Conservation (phyloP, 2,329 filamentous ascomycete species). For the Ceratocystiopsis sp. region DNA sequence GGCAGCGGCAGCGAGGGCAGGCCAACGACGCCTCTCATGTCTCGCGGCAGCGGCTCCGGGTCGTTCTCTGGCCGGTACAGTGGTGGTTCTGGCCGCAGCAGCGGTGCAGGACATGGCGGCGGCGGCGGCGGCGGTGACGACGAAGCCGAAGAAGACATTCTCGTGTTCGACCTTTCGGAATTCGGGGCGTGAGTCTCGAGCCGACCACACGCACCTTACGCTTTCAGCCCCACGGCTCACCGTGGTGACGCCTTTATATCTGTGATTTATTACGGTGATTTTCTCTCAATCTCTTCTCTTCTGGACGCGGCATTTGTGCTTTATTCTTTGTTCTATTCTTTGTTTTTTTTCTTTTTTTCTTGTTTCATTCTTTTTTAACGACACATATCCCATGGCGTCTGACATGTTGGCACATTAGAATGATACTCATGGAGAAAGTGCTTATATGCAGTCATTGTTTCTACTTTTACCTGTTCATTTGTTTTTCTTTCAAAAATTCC, state of each 20-base stretch:
- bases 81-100: slow-evolving; percentile 6
- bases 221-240: slow-evolving; percentile 24
- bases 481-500: neutral
- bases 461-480: neutral
- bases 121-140: slow-evolving; percentile 25
- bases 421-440: neutral
- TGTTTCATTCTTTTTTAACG: neutral
- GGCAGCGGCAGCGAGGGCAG: neutral
- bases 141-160: slow-evolving; percentile 47
- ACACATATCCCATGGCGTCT: no score
- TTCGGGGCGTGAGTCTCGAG: slow-evolving; percentile 25
- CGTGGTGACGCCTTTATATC: no score
- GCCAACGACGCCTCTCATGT: slow-evolving; percentile 27
- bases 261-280: neutral
- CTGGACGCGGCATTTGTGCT: neutral
- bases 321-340: neutral
- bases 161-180: slow-evolving; percentile 60
- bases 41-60: slow-evolving; percentile 27
- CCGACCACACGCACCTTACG: slow-evolving; percentile 31
- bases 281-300: neutral
- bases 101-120: slow-evolving; percentile 22
- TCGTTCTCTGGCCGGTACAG: slow-evolving; percentile 15
- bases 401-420: no score
- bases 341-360: neutral
- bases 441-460: neutral